Evolutionary conservation across 1,284 basidiomycete species (phyloP).

Genomic region (Pseudozyma flocculosa): DNA sequence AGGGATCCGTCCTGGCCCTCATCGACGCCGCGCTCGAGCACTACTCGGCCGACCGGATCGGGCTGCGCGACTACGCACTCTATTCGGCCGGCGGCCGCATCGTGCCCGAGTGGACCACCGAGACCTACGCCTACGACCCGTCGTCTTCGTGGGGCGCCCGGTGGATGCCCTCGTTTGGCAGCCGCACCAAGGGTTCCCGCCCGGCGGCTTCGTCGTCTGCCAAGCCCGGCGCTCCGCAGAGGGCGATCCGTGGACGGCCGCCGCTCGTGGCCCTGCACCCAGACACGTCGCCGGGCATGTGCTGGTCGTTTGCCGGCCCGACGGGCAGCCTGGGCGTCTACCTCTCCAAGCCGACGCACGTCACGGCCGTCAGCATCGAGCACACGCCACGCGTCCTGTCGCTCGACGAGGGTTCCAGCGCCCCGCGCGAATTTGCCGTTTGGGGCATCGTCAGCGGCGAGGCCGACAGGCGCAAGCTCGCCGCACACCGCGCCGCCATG

Average conservation of each 20-base stretch:
- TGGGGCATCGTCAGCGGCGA: slow-evolving; percentile 70
- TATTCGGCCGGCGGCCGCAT: slow-evolving; percentile 77
- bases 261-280: slow-evolving; percentile 83
- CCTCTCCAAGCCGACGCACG: slow-evolving; percentile 69
- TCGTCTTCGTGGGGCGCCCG: not conserved
- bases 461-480: slow-evolving; percentile 59
- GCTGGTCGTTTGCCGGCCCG: slow-evolving; percentile 84
- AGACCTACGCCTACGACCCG: slow-evolving; percentile 62
- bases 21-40: slow-evolving; percentile 70
- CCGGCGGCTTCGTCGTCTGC: no score
- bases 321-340: slow-evolving; percentile 78
- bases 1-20: slow-evolving; percentile 65
- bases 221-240: no score
- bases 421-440: slow-evolving; percentile 81
- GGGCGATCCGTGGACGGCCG: slow-evolving; percentile 68
- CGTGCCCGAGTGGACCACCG: slow-evolving; percentile 73
- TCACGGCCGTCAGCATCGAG: slow-evolving; percentile 81
- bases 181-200: no score
- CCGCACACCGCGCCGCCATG: slow-evolving; percentile 32
- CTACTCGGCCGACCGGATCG: slow-evolving; percentile 75
- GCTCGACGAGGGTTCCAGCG: slow-evolving; percentile 70
- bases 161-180: no score
- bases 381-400: slow-evolving; percentile 79
- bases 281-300: slow-evolving; percentile 76
- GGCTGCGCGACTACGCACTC: slow-evolving; percentile 79